Conservation (phyloP, 257 asterid genomes). For the Jacaranda copaia region DNA sequence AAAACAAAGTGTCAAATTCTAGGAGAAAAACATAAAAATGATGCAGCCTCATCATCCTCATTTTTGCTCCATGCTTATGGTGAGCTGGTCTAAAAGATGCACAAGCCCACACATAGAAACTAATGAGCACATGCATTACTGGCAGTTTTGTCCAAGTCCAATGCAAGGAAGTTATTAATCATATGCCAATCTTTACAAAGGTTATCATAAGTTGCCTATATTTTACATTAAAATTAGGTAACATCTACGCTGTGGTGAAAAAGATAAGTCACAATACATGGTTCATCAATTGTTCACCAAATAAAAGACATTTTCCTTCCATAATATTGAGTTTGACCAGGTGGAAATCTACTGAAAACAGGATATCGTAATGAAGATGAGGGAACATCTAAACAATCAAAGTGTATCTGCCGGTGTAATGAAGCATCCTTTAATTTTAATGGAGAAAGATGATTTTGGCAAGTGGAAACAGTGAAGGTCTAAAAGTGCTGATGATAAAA, state of each 20-base stretch:
- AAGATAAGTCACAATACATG: slow-evolving; percentile 4
- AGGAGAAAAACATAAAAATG: not conserved
- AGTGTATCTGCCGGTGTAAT: not conserved
- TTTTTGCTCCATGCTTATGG: not conserved
- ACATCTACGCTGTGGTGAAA: not conserved
- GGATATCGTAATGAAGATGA: not conserved
- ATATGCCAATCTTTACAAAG: not conserved
- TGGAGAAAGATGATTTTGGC: not conserved
- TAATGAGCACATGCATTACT: not conserved
- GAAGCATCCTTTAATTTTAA: not conserved
- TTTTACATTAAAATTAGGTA: not conserved
- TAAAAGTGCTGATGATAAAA: not conserved
- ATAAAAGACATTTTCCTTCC: not conserved
- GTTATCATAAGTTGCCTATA: not conserved
- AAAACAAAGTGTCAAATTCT: slow-evolving; percentile 5
- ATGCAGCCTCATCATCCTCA: not conserved
- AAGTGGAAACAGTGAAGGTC: not conserved
- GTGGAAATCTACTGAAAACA: not conserved
- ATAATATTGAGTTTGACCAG: not conserved
- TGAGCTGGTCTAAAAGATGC: slow-evolving; percentile 4
- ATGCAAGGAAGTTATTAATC: not conserved
- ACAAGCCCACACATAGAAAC: not conserved
- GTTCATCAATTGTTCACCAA: not conserved
- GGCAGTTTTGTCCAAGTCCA: not conserved
- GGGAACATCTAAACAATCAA: not conserved